Base-by-base conservation (phyloP, 2,329 filamentous ascomycete species). In the Penicillium expansum region DNA sequence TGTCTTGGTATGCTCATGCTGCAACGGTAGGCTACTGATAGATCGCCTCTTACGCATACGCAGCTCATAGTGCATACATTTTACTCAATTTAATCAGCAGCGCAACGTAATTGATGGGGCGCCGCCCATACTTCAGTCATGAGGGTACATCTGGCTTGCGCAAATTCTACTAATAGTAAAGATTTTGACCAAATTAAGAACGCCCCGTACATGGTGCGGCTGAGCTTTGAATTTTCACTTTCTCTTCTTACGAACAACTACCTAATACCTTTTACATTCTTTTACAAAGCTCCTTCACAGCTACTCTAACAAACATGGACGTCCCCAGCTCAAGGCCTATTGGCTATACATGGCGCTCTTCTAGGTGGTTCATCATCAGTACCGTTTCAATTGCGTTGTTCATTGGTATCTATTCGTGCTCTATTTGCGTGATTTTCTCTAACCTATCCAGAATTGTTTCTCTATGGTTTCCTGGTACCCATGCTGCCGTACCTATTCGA, bases 381-480 rank as follows among this genome's bases (percentile, higher is more conserved):
- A 50, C 48, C 9, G 38, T 41, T 24, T 30, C 24, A 11, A 20
- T 50, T 29, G 48, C 48, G 1, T 14, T 50, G 10, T 50, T 41
- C 18, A 39, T 37, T 14, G 48, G 48, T 41, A 47, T 33, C 4
- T 24, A 11, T 35, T 30, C 35, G 1, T 16, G 10, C 10, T 22
- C n/a, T 6, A 20, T 48, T 1, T 37, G 8, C 4, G 20, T 5
- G 13, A 5, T 4, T 16, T 14, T 33, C 18, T 2, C 35, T 49
- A n/a, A 51, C 47, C n/a, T 10, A 13, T 22, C 16, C 33, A 71
- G 70, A 73, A 56, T 65, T 63, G 8, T 68, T 73, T 35, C 67
- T 73, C n/a, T 73, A 67, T 59, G 65, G 64, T 43, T 72, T 72
- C 42, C 48, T 72, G 10, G 68, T 72, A 5, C 71, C 71, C 8